Base-by-base conservation (phyloP, 495 filamentous ascomycete genomes). In the Cercophora sp. region DNA sequence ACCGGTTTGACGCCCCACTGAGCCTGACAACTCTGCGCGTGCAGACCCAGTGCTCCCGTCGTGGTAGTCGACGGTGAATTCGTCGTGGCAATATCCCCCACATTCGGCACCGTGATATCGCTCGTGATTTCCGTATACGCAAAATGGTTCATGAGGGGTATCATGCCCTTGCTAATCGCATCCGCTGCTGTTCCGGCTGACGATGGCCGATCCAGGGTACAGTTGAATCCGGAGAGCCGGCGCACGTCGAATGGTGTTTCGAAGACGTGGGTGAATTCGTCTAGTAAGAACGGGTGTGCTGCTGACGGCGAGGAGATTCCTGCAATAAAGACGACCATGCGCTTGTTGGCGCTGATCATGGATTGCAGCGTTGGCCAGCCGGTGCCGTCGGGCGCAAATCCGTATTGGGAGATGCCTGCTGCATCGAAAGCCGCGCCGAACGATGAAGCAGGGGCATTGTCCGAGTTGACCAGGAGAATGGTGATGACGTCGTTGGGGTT, bases 81-180 rank as follows among this genome's bases (percentile, higher is more conserved):
- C 3, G 86, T 87, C 2, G 60, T 74, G 1, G 56, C 58, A 31
- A 83, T 79, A 47, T 73, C 63, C 20, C 57, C 61, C 9, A 77
- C 71, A 56, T 85, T 78, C 0, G 86, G 85, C 3, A 86, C 64
- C 52, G 69, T 63, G 37, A 84, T 70, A 6, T 78, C 78, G 19
- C 79, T 75, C 37, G 74, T 74, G 15, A 86, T 74, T 18, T 72
- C 67, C 29, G 77, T 74, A 63, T 88, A 81, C 55, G 82, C 63
- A 61, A 89, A 89, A 65, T 89, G 86, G 72, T 91, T 90, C 69
- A 88, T 70, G 5, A 89, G 68, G 0, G 83, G 79, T 42, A 90
- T 55, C 18, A 71, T 56, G 8, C 69, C 70, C 0, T 60, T 55
- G 0, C 54, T 27, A 25, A 80, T 70, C 8, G 81, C 83, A 8